These are phyloP conservation scores for Begonia fuchsioides DNA, from an alignment of 306 rosid genomes.

Conservation along the genomic window DNA sequence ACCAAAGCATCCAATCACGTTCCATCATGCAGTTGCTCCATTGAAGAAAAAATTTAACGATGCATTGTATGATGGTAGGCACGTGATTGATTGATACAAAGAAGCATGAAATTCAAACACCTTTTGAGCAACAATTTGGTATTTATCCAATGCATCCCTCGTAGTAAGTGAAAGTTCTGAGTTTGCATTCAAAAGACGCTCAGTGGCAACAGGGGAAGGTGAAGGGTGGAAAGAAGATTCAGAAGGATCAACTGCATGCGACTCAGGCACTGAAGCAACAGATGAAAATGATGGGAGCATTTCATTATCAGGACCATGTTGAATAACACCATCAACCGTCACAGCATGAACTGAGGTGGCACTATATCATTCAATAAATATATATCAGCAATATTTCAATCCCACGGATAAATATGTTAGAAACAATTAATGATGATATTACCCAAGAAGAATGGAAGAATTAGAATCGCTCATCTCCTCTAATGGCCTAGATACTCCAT, in stretches of 20 bases:
- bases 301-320: slow-evolving; percentile 61
- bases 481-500: slow-evolving; percentile 51
- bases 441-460: slow-evolving; percentile 57
- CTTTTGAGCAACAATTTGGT: slow-evolving; percentile 80
- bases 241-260: slow-evolving; percentile 42
- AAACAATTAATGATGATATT: background rate
- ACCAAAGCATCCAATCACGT: too few species aligned
- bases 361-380: slow-evolving; percentile 32
- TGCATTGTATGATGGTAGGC: background rate
- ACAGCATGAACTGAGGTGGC: slow-evolving; percentile 45
- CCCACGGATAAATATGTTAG: background rate
- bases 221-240: slow-evolving; percentile 56
- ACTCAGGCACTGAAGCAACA: slow-evolving; percentile 56
- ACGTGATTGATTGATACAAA: too few species aligned
- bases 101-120: slow-evolving; percentile 15
- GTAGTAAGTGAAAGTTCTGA: slow-evolving; percentile 75
- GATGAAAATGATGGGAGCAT: slow-evolving; percentile 56
- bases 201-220: slow-evolving; percentile 46
- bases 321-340: slow-evolving; percentile 46
- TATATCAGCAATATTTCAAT: slow-evolving; percentile 8
- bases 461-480: slow-evolving; percentile 59
- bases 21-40: too few species aligned
- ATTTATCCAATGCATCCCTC: slow-evolving; percentile 88
- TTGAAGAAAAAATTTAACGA: too few species aligned
- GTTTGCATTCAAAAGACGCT: slow-evolving; percentile 57